These are phyloP conservation scores for Coemansia sp. DNA, from an alignment of 192 early-diverging fungal species.

Conservation along the genomic window DNA sequence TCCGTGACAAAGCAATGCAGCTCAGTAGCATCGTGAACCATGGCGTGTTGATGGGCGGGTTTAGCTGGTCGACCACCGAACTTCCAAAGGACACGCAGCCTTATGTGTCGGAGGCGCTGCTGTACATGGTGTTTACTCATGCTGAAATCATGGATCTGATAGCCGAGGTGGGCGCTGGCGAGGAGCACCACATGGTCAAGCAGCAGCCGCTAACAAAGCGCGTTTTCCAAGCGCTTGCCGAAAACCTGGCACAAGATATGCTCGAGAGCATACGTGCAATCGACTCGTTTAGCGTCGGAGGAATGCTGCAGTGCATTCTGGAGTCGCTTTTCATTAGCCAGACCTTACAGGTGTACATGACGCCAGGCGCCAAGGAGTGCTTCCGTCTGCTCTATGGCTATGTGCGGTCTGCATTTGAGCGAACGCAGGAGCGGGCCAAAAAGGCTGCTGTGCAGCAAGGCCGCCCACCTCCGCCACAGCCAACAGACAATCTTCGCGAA, in stretches of 20 bases:
- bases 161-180: slow-evolving; percentile 50
- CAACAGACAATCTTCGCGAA: slow-evolving; percentile 22
- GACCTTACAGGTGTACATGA: slow-evolving; percentile 77
- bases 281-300: slow-evolving; percentile 84
- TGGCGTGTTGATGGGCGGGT: slow-evolving; percentile 83
- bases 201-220: slow-evolving; percentile 72
- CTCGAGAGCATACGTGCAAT: slow-evolving; percentile 75
- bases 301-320: slow-evolving; percentile 91
- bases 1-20: slow-evolving; percentile 69
- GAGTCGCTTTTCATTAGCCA: slow-evolving; percentile 90
- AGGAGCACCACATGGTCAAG: slow-evolving; percentile 52
- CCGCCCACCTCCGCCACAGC: slow-evolving; percentile 30
- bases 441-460: slow-evolving; percentile 39
- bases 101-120: slow-evolving; percentile 83
- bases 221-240: slow-evolving; percentile 72
- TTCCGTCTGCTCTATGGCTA: slow-evolving; percentile 75
- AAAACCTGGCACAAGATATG: slow-evolving; percentile 75
- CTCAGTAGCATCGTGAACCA: slow-evolving; percentile 71
- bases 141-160: slow-evolving; percentile 85
- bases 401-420: slow-evolving; percentile 66
- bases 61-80: slow-evolving; percentile 79
- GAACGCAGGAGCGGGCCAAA: slow-evolving; percentile 39
- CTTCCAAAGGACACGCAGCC: slow-evolving; percentile 83
- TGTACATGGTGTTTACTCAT: slow-evolving; percentile 86
- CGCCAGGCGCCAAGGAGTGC: slow-evolving; percentile 62